Conservation (phyloP, 2,329 filamentous ascomycete species). For the Diaporthe sp. region DNA sequence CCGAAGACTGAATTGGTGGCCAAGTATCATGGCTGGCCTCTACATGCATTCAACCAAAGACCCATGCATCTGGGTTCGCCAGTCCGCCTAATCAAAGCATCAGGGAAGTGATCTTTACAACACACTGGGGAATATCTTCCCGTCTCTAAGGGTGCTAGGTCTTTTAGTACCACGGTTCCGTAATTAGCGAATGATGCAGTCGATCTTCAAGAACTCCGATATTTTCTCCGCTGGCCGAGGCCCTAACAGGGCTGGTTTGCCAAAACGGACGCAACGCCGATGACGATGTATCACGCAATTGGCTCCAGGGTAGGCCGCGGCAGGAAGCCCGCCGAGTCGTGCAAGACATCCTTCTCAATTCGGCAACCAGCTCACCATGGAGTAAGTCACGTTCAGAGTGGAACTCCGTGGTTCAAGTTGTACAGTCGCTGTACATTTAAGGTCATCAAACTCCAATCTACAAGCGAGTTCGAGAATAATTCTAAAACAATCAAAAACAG, state of each 20-base stretch:
- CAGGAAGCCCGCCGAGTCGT: neutral
- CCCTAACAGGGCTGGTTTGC: neutral
- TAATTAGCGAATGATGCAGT: neutral
- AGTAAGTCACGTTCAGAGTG: neutral
- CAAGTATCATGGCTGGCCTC: too few species aligned
- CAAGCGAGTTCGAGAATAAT: neutral
- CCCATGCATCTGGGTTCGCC: too few species aligned
- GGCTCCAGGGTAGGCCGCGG: neutral
- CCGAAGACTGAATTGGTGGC: too few species aligned
- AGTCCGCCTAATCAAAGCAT: too few species aligned
- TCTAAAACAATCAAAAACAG: neutral
- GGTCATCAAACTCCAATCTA: neutral
- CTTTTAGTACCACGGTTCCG: neutral
- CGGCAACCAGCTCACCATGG: neutral
- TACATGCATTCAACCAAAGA: too few species aligned
- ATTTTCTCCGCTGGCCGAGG: constrained; percentile 5
- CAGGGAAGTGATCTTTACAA: too few species aligned
- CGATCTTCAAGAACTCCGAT: neutral
- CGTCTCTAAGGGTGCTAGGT: neutral
- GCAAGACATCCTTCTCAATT: neutral
- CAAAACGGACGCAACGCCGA: neutral
- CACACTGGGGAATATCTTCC: too few species aligned
- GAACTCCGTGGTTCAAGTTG: neutral
- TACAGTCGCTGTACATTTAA: neutral
- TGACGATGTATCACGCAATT: constrained; percentile 18